Evolutionary conservation across 768 basidiomycete species (phyloP).

Genomic region (Termitomyces sp.): DNA sequence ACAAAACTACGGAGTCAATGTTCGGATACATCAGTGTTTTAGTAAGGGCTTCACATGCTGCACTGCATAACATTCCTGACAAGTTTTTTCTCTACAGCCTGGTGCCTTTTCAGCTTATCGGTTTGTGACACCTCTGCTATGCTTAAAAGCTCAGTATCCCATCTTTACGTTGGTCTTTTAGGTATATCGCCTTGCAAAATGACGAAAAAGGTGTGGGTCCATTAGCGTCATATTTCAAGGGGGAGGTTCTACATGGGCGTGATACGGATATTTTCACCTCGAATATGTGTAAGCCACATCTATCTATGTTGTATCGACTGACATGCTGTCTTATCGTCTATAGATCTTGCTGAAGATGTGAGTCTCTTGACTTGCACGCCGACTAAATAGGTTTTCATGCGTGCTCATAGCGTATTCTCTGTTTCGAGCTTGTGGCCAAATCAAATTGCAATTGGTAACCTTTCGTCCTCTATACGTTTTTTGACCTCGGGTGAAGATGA

Average conservation of each 20-base stretch:
- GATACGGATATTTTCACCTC: slow-evolving; percentile 93
- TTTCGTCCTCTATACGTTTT: not conserved
- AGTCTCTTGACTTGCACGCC: slow-evolving; percentile 15
- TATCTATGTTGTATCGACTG: not conserved
- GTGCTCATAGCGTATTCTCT: slow-evolving; percentile 63
- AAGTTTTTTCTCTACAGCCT: slow-evolving; percentile 37
- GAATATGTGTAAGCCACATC: slow-evolving; percentile 75
- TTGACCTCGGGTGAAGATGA: not conserved
- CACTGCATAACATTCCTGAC: not conserved
- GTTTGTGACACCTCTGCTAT: slow-evolving; percentile 19
- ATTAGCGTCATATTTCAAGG: slow-evolving; percentile 95
- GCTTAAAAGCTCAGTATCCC: not conserved
- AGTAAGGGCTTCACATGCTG: slow-evolving; percentile 30
- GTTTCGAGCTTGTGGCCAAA: slow-evolving; percentile 76
- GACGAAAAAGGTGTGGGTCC: slow-evolving; percentile 78
- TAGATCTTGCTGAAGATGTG: slow-evolving; percentile 89
- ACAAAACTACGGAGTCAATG: slow-evolving; percentile 83
- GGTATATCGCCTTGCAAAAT: slow-evolving; percentile 87
- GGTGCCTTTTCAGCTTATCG: slow-evolving; percentile 92
- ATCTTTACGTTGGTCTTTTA: slow-evolving; percentile 14
- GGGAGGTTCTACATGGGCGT: slow-evolving; percentile 78
- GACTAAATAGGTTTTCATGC: slow-evolving; percentile 13
- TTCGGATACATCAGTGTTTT: slow-evolving; percentile 97
- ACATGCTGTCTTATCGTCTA: slow-evolving; percentile 1
- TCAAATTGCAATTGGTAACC: slow-evolving; percentile 70